phyloP scores from a whole-genome alignment of 2,329 filamentous ascomycete species.

The Coniochaeta prunicola region DNA sequence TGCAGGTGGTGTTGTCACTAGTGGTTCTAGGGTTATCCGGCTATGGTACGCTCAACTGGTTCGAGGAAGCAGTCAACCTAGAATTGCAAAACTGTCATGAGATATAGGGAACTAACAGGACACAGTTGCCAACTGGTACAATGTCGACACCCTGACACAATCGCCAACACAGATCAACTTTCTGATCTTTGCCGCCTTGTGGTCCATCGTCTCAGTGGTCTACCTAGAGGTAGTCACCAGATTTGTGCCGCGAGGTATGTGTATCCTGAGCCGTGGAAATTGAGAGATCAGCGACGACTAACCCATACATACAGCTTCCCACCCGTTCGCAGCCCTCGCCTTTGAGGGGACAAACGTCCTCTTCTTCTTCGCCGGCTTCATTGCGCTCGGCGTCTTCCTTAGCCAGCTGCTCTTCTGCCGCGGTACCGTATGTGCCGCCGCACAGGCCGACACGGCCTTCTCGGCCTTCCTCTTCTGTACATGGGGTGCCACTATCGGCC shows the following conservation, averaged over 20 bases:
- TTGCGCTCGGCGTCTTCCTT: conserved; percentile 51
- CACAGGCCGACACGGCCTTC: conserved; percentile 46
- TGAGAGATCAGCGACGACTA: not conserved
- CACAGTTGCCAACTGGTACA: conserved; percentile 54
- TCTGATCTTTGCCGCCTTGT: conserved; percentile 45
- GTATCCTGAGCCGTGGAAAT: not conserved
- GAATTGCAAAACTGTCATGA: not conserved
- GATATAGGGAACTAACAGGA: conserved; percentile 10
- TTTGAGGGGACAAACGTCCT: conserved; percentile 45
- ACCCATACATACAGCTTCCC: conserved; percentile 24
- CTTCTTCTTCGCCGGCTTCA: conserved; percentile 54
- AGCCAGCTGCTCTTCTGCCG: conserved; percentile 47
- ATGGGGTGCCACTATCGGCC: conserved; percentile 42
- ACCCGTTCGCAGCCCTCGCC: conserved; percentile 40
- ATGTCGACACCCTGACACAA: conserved; percentile 42
- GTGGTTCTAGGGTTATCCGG: conserved; percentile 39
- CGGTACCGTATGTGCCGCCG: conserved; percentile 48
- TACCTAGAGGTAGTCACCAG: conserved; percentile 45
- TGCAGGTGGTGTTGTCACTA: conserved; percentile 37
- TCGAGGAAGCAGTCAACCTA: not conserved
- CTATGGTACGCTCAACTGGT: conserved; percentile 31
- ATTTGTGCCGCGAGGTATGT: conserved; percentile 33
- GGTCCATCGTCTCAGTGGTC: conserved; percentile 45
- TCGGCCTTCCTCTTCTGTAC: conserved; percentile 44
- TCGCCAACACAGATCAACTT: conserved; percentile 53